Evolutionary conservation across 768 basidiomycete genomes (phyloP), one percentile per base, ranked within the genome.

Genomic region (Mycena epipterygia): DNA sequence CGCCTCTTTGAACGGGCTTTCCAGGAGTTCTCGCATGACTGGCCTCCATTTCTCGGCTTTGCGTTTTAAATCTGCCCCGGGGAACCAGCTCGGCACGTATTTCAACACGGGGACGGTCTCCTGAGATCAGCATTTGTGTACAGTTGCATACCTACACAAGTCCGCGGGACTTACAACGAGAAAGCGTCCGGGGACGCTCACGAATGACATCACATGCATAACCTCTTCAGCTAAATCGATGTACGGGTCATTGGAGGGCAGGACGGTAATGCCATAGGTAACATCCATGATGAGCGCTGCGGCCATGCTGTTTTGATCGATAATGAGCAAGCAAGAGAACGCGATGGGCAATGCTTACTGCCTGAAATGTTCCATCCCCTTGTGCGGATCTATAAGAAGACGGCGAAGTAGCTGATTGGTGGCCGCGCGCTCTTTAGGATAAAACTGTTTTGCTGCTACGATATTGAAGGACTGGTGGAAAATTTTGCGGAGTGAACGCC

Each of bases 31-130:
- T 9, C 76, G 67, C 12, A 80, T 78, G 14, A 80, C 72, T 19
- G 73, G 74, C 23, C 77, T 76, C 73, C 82, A 81, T 23, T 74
- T 41, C 29, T 77, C 74, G 2, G 86, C 86, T 52, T 77, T 79
- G 41, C 76, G 79, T 68, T 86, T 79, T 73, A 86, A 88, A 27
- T 79, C 81, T 9, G 84, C 81, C 0, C 87, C 87, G 29, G 87
- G 86, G 9, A 87, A 39, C 86, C 87, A 88, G 16, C 57, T 42
- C 0, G 81, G 82, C 1, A 82, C 64, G 32, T 80, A 71, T 37
- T 72, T 73, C 35, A 81, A 72, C 73, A 35, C 42, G 1, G 64
- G 68, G 17, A 60, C 48, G 37, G n/a, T 35, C 55, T 64, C 63
- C 53, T 67, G 46, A 5, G 21, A 9, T n/a, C n/a, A n/a, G n/a